These are phyloP conservation scores for Cytospora mali DNA, from an alignment of 2,329 filamentous ascomycete species.

Conservation along the genomic window DNA sequence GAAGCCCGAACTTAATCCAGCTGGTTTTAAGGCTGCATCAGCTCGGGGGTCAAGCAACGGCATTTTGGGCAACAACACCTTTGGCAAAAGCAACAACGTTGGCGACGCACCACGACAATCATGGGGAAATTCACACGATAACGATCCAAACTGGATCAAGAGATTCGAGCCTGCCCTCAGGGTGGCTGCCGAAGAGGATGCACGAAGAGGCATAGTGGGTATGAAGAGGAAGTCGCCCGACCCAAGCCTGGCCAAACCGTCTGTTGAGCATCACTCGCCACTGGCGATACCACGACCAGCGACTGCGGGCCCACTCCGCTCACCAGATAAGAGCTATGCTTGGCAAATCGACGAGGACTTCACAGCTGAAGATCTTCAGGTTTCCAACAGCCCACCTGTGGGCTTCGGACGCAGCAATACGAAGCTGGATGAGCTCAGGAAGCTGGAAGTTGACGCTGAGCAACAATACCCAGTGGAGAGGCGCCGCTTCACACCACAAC, in stretches of 20 bases:
- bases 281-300: slow-evolving; percentile 31
- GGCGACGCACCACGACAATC: slow-evolving; percentile 32
- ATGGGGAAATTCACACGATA: slow-evolving; percentile 25
- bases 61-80: background rate
- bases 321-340: slow-evolving; percentile 55
- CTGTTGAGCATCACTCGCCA: slow-evolving; percentile 22
- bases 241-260: background rate
- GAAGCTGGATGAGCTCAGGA: slow-evolving; percentile 41
- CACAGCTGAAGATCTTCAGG: slow-evolving; percentile 57
- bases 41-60: slow-evolving; percentile 32
- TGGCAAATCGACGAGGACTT: slow-evolving; percentile 63
- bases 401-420: slow-evolving; percentile 41
- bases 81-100: slow-evolving; percentile 38
- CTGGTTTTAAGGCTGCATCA: slow-evolving; percentile 40
- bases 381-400: slow-evolving; percentile 60
- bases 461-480: slow-evolving; percentile 23
- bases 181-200: background rate
- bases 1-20: slow-evolving; percentile 39
- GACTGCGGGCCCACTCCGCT: slow-evolving; percentile 33
- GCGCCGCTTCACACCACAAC: slow-evolving; percentile 13
- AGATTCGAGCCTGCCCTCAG: background rate
- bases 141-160: slow-evolving; percentile 30
- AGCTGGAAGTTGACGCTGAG: slow-evolving; percentile 39
- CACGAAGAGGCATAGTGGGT: slow-evolving; percentile 9
- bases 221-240: slow-evolving; percentile 5